phyloP scores from a whole-genome alignment of 2,329 filamentous ascomycete species.

The Colletotrichum coccodes region DNA sequence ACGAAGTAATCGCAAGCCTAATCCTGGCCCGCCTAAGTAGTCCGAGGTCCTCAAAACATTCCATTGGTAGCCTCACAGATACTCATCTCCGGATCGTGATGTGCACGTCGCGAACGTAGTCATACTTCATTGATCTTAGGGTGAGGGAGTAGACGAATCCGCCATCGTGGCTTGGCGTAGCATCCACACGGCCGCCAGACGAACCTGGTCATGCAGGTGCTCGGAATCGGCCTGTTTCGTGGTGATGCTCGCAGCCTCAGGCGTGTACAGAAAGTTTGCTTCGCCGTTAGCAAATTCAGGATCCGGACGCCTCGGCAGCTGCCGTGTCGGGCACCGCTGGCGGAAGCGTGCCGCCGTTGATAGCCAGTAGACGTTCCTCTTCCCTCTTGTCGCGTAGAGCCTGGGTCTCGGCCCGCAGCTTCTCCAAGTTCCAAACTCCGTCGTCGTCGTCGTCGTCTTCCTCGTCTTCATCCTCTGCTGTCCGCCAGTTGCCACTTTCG shows the following conservation, averaged over 20 bases:
- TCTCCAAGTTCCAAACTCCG: constrained; percentile 81
- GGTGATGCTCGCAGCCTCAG: constrained; percentile 25
- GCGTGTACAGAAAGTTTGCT: constrained; percentile 25
- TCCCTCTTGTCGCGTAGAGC: constrained; percentile 78
- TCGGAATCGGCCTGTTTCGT: constrained; percentile 35
- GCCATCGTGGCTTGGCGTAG: constrained; percentile 27
- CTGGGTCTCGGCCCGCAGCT: constrained; percentile 86
- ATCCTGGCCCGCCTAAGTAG: background rate
- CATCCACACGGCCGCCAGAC: constrained; percentile 26
- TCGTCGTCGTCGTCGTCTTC: constrained; percentile 64
- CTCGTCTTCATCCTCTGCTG: constrained; percentile 66
- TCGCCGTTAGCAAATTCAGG: constrained; percentile 25
- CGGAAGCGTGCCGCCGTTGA: constrained; percentile 36
- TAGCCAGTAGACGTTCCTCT: constrained; percentile 69
- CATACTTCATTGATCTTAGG: constrained; percentile 36
- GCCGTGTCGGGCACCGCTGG: constrained; percentile 11
- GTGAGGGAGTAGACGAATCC: constrained; percentile 31
- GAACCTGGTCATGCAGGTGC: constrained; percentile 33
- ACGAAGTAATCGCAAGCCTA: background rate
- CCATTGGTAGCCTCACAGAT: constrained; percentile 24
- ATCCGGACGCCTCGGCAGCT: constrained; percentile 25
- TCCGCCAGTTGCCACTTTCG: constrained; percentile 92
- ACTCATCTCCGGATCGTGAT: constrained; percentile 4
- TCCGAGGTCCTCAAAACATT: constrained; percentile 11
- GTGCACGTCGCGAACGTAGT: constrained; percentile 31